A percentile compares a stretch with the other conserved stretches of the same genome.
Conservation (phyloP, 2,329 filamentous ascomycete species). For the Emmonsiellopsis sp. region DNA sequence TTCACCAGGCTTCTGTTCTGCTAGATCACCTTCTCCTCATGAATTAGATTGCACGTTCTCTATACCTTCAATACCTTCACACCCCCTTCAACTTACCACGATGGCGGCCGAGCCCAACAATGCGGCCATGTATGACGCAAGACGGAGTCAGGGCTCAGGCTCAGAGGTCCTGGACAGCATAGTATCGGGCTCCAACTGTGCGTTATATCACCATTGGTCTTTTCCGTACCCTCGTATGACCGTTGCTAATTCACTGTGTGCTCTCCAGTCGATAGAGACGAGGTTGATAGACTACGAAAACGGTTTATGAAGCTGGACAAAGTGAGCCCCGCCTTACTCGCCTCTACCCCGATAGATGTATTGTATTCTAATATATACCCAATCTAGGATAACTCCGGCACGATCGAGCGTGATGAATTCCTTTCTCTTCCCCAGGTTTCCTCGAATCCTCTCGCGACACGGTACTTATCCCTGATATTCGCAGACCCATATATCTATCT, state of each 20-base stretch:
- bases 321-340: slow-evolving; percentile 39
- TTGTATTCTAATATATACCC: neutral
- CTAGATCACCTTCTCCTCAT: neutral
- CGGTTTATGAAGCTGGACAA: slow-evolving; percentile 99
- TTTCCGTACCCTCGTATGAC: neutral
- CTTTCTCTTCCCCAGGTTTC: slow-evolving; percentile 94
- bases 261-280: slow-evolving; percentile 78
- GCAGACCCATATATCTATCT: neutral
- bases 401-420: slow-evolving; percentile 97
- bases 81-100: slow-evolving; percentile 17
- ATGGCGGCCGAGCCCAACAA: slow-evolving; percentile 29
- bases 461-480: slow-evolving; percentile 44
- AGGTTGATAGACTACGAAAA: slow-evolving; percentile 91
- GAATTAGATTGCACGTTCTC: neutral
- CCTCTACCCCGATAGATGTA: no score
- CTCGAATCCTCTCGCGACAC: slow-evolving; percentile 91
- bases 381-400: slow-evolving; percentile 87
- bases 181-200: slow-evolving; percentile 94
- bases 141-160: slow-evolving; percentile 40
- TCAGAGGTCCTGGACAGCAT: slow-evolving; percentile 82
- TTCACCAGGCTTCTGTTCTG: neutral
- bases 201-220: slow-evolving; percentile 21
- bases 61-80: neutral
- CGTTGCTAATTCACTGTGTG: neutral
- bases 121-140: slow-evolving; percentile 36